Conservation (phyloP, 768 basidiomycete genomes). For the Candolleomyces eurysporus region DNA sequence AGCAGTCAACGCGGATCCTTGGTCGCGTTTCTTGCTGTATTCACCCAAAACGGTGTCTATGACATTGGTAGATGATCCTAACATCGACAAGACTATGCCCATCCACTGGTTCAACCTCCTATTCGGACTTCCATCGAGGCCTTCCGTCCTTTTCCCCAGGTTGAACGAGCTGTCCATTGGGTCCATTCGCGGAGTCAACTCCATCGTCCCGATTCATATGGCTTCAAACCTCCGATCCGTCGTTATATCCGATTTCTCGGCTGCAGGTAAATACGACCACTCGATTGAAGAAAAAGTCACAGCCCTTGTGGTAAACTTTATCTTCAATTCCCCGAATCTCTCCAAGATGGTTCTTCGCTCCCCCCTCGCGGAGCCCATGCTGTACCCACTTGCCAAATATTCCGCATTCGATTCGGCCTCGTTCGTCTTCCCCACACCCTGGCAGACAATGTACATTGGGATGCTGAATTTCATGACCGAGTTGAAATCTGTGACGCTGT, state of each 20-base stretch:
- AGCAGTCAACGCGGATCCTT: not conserved
- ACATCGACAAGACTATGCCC: not conserved
- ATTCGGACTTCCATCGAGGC: not conserved
- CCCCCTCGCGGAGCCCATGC: no score
- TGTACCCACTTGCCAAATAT: no score
- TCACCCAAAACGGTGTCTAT: not conserved
- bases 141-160: not conserved
- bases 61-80: not conserved
- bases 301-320: not conserved
- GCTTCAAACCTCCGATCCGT: not conserved
- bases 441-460: no score
- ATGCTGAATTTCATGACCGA: not conserved
- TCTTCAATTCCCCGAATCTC: not conserved
- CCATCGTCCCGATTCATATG: not conserved
- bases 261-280: not conserved
- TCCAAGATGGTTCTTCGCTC: no score
- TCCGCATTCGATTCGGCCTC: no score
- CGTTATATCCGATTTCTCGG: not conserved
- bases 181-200: not conserved
- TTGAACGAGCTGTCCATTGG: not conserved
- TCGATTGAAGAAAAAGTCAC: not conserved
- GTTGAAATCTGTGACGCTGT: not conserved
- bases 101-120: not conserved
- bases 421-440: no score
- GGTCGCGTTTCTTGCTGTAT: not conserved